Conservation (phyloP, 2,329 filamentous ascomycete genomes). For the Mycosphaerella arachidis region DNA sequence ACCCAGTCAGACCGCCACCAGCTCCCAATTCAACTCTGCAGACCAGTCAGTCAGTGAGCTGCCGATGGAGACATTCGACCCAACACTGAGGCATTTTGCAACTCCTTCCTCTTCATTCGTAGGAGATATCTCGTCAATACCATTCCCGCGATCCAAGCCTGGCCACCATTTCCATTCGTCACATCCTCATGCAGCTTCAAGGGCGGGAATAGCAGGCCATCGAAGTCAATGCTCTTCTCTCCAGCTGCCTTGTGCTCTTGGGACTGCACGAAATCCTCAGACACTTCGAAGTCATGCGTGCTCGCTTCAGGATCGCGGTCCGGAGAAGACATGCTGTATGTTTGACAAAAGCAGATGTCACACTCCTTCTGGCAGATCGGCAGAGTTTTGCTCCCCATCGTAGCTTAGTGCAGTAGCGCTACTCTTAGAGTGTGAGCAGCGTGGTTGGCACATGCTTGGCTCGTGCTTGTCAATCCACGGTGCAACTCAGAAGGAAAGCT, state of each 20-base stretch:
- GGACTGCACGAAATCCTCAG: conserved; percentile 53
- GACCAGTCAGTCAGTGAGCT: conserved; percentile 14
- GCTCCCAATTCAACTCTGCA: conserved; percentile 82
- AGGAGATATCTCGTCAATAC: conserved; percentile 82
- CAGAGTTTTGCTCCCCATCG: conserved; percentile 2
- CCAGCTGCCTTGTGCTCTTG: conserved; percentile 50
- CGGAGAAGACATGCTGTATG: conserved; percentile 7
- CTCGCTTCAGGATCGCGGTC: conserved; percentile 8
- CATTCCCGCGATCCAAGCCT: conserved; percentile 92
- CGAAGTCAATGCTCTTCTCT: conserved; percentile 59
- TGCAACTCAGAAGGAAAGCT: neutral
- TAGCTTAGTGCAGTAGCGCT: neutral
- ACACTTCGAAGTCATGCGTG: conserved; percentile 37
- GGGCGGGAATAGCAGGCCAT: conserved; percentile 64
- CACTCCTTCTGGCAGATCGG: neutral
- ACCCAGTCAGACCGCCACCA: conserved; percentile 79
- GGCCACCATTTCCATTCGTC: conserved; percentile 81
- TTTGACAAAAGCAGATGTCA: neutral
- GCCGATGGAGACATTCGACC: conserved; percentile 28
- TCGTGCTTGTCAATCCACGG: neutral
- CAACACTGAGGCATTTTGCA: conserved; percentile 69
- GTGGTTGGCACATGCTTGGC: conserved; percentile 4
- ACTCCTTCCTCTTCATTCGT: conserved; percentile 60
- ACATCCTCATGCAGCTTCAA: conserved; percentile 81
- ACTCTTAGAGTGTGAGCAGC: neutral